These are phyloP conservation scores for Fusarium sp. DNA, from an alignment of 2,329 filamentous ascomycete genomes.

Conservation along the genomic window DNA sequence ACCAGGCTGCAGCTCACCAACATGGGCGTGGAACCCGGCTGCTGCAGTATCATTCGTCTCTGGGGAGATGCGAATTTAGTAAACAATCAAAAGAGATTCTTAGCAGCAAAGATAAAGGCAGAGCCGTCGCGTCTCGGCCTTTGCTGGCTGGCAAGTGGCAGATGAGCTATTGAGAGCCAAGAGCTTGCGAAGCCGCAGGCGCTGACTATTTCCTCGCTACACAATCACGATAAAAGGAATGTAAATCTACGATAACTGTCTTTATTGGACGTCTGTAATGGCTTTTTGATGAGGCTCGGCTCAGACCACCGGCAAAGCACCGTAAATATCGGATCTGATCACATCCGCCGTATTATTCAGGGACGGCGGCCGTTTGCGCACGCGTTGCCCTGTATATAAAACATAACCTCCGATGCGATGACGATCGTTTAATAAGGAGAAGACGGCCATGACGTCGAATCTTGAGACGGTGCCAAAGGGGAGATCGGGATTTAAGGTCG, in stretches of 20 bases:
- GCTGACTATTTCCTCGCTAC: constrained; percentile 13
- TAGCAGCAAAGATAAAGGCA: background rate
- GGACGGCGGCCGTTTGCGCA: constrained; percentile 15
- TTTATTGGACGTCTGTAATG: constrained; percentile 9
- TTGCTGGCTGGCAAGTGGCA: constrained; percentile 22
- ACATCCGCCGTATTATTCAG: constrained; percentile 2
- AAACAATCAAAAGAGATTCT: constrained; percentile 34
- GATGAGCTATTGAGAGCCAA: constrained; percentile 7
- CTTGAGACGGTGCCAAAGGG: constrained; percentile 33
- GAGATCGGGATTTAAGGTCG: constrained; percentile 47
- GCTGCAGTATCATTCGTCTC: constrained; percentile 42
- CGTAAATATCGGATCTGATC: constrained; percentile 3
- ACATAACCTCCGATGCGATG: constrained; percentile 28
- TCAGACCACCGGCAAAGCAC: constrained; percentile 34
- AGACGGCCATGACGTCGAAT: constrained; percentile 47
- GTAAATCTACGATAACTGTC: constrained; percentile 14
- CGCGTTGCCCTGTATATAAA: constrained; percentile 29
- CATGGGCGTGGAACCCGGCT: constrained; percentile 33
- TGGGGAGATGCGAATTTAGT: constrained; percentile 37
- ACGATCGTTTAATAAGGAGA: constrained; percentile 40
- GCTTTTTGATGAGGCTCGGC: constrained; percentile 33
- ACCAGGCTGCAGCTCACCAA: constrained; percentile 42
- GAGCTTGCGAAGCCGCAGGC: constrained; percentile 10
- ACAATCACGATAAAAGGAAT: constrained; percentile 6
- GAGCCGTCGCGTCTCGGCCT: constrained; percentile 16